Evolutionary conservation across 2,329 filamentous ascomycete genomes (phyloP).

Genomic region (Aspergillus japonicus): DNA sequence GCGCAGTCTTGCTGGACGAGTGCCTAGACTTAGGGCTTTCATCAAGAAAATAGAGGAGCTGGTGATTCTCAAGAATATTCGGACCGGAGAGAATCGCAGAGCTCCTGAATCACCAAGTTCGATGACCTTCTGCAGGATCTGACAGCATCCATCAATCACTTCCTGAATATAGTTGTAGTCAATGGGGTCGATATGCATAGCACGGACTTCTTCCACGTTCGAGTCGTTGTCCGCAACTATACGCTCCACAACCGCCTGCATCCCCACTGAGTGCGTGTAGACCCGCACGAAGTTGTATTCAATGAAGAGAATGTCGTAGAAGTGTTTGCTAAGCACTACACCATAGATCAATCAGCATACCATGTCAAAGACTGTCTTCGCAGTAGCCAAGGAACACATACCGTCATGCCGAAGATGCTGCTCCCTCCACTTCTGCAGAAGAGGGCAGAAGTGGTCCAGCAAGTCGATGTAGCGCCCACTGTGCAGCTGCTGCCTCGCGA

Average conservation of each 20-base stretch:
- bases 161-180: constrained; percentile 58
- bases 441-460: constrained; percentile 42
- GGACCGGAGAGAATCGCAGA: constrained; percentile 54
- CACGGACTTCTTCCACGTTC: constrained; percentile 37
- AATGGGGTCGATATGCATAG: constrained; percentile 47
- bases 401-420: constrained; percentile 34
- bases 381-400: constrained; percentile 8
- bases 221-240: constrained; percentile 40
- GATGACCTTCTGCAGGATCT: constrained; percentile 52
- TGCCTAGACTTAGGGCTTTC: constrained; percentile 51
- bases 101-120: constrained; percentile 47
- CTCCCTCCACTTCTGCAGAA: constrained; percentile 40
- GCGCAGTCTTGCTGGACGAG: constrained; percentile 50
- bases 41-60: constrained; percentile 57
- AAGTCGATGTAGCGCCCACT: constrained; percentile 54
- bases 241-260: constrained; percentile 59
- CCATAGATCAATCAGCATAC: background rate
- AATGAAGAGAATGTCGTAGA: constrained; percentile 53
- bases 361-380: background rate
- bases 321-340: constrained; percentile 30
- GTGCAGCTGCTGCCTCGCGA: constrained; percentile 36
- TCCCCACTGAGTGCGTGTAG: constrained; percentile 49
- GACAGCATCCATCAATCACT: constrained; percentile 55
- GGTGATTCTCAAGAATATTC: constrained; percentile 55
- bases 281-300: constrained; percentile 52